A percentile compares a stretch with the other conserved stretches of the same genome.
Conservation (phyloP, 2,329 filamentous ascomycete species). For the Aspergillus brunneoviolaceus region DNA sequence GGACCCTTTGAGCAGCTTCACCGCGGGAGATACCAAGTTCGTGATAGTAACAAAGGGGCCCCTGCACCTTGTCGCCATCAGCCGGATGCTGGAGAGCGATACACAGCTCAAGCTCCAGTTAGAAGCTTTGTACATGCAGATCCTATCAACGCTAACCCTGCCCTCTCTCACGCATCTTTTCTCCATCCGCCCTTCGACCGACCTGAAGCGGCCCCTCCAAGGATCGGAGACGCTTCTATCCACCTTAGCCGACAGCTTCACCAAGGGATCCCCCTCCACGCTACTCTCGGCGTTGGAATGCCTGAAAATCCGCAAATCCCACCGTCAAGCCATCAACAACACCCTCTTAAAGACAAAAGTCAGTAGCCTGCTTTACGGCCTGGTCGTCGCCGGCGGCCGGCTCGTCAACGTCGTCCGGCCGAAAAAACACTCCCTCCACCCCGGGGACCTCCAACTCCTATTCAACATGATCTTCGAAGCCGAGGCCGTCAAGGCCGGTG, state of each 20-base stretch:
- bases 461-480: constrained; percentile 99
- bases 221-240: constrained; percentile 90
- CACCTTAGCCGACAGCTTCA: constrained; percentile 91
- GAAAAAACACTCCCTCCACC: constrained; percentile 91
- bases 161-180: constrained; percentile 86
- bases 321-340: constrained; percentile 82
- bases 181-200: constrained; percentile 85
- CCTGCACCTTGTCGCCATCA: constrained; percentile 90
- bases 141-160: constrained; percentile 88
- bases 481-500: constrained; percentile 83
- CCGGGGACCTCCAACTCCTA: constrained; percentile 90
- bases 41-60: constrained; percentile 82
- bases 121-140: constrained; percentile 96
- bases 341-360: constrained; percentile 76
- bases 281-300: constrained; percentile 90
- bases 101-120: constrained; percentile 81
- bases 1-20: constrained; percentile 78
- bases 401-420: constrained; percentile 94
- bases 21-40: constrained; percentile 81
- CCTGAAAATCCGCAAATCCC: constrained; percentile 83
- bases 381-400: constrained; percentile 87
- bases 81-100: constrained; percentile 88
- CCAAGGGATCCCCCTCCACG: constrained; percentile 83
- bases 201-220: constrained; percentile 82
- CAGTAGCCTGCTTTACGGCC: constrained; percentile 80